Evolutionary conservation across 768 basidiomycete species (phyloP).

Genomic region (Xanthoconium purpureum): DNA sequence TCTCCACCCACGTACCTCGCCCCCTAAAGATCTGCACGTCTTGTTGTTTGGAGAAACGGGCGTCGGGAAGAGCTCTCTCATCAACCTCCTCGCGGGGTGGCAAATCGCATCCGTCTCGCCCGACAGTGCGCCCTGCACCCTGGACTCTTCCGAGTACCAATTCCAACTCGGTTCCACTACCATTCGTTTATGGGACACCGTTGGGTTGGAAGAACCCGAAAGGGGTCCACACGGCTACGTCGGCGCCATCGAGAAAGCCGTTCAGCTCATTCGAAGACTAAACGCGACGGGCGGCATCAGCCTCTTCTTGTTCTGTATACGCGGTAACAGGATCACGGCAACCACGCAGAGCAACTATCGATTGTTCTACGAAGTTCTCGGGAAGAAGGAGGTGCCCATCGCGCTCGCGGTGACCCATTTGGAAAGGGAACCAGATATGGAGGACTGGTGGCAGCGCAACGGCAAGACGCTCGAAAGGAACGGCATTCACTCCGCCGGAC

Average conservation of each 20-base stretch:
- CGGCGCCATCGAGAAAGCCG: constrained; percentile 30
- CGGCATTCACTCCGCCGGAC: constrained; percentile 24
- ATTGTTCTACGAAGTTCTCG: constrained; percentile 25
- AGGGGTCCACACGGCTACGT: constrained; percentile 18
- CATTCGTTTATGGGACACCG: constrained; percentile 34
- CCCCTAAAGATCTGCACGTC: constrained; percentile 29
- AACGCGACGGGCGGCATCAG: constrained; percentile 33
- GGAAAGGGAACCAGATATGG: constrained; percentile 34
- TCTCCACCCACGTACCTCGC: constrained; percentile 14
- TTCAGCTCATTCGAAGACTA: constrained; percentile 34
- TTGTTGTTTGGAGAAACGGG: constrained; percentile 40
- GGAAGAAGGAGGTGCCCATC: constrained; percentile 36
- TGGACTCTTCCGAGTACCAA: constrained; percentile 28
- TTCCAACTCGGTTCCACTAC: constrained; percentile 21
- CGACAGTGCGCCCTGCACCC: constrained; percentile 33
- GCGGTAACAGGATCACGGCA: constrained; percentile 35
- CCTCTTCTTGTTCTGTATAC: constrained; percentile 41
- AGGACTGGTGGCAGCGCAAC: constrained; percentile 33
- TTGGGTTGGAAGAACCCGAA: constrained; percentile 32
- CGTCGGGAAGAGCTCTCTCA: constrained; percentile 25
- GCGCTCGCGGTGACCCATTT: constrained; percentile 40
- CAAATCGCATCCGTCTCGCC: constrained; percentile 23
- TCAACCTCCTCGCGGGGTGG: constrained; percentile 29
- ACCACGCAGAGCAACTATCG: constrained; percentile 25
- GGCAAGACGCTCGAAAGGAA: constrained; percentile 15